phyloP scores from a whole-genome alignment of 2,329 filamentous ascomycete species.

The Gliomastix tumulicola region DNA sequence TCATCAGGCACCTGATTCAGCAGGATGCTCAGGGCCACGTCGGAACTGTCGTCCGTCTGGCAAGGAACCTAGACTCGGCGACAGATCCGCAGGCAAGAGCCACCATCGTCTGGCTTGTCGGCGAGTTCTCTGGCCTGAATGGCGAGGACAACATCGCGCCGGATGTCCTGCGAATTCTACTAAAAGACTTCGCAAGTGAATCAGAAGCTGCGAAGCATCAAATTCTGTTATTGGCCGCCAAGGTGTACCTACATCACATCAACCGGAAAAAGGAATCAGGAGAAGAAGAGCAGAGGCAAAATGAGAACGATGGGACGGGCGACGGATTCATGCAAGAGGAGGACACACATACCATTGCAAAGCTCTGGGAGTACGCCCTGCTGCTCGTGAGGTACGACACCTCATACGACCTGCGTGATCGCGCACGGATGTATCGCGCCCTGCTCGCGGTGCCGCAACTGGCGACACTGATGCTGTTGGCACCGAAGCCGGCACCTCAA shows the following conservation, averaged over 20 bases:
- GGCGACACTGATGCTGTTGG: constrained; percentile 82
- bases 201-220: constrained; percentile 83
- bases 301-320: constrained; percentile 17
- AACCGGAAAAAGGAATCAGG: constrained; percentile 50
- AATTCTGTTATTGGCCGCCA: constrained; percentile 88
- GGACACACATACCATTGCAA: constrained; percentile 57
- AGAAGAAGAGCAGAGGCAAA: constrained; percentile 24
- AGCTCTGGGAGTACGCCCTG: constrained; percentile 79
- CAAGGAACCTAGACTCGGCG: constrained; percentile 84
- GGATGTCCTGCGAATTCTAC: constrained; percentile 81
- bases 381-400: constrained; percentile 86
- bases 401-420: constrained; percentile 90
- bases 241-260: constrained; percentile 87
- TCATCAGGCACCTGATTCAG: constrained; percentile 92
- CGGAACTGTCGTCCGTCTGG: constrained; percentile 80
- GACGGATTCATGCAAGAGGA: constrained; percentile 19
- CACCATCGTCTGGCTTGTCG: constrained; percentile 95
- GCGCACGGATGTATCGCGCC: constrained; percentile 79
- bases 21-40: constrained; percentile 75
- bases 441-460: constrained; percentile 80
- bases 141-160: constrained; percentile 85
- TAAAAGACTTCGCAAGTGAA: constrained; percentile 79
- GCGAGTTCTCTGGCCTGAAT: constrained; percentile 79
- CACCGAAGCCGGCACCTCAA: constrained; percentile 89
- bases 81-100: constrained; percentile 84